These are phyloP conservation scores for Draba incana DNA, from an alignment of 345 rosid species.

Conservation along the genomic window DNA sequence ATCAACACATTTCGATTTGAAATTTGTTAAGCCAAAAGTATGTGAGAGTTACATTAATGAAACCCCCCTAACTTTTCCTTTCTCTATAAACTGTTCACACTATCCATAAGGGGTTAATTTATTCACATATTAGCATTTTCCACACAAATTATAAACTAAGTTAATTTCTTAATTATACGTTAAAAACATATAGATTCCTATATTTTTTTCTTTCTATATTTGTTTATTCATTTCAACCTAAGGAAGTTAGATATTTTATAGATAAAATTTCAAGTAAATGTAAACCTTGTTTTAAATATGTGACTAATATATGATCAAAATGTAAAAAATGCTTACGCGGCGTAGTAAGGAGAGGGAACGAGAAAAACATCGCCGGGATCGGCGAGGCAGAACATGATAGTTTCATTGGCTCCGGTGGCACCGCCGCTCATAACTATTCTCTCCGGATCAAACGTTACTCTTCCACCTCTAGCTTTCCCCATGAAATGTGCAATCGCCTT, in stretches of 20 bases:
- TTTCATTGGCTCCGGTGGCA: constrained; percentile 88
- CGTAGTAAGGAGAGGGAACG: constrained; percentile 78
- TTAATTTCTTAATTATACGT: too few species aligned
- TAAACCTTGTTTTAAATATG: background rate
- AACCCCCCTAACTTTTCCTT: constrained; percentile 10
- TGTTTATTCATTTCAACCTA: too few species aligned
- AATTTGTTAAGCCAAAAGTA: constrained; percentile 34
- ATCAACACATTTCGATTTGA: constrained; percentile 36
- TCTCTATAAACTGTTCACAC: background rate
- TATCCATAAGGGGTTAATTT: background rate
- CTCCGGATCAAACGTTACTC: constrained; percentile 62
- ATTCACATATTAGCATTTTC: background rate
- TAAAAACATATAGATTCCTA: too few species aligned
- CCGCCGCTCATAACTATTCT: constrained; percentile 88
- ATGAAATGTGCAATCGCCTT: constrained; percentile 84
- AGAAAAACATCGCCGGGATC: constrained; percentile 87
- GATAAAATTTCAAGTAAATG: too few species aligned
- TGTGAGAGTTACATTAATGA: constrained; percentile 30
- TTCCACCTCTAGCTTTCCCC: constrained; percentile 67
- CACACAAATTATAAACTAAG: too few species aligned
- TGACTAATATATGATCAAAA: background rate
- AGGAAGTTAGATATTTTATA: too few species aligned
- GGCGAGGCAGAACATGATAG: constrained; percentile 80
- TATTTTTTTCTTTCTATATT: too few species aligned
- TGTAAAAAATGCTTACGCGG: constrained; percentile 54